Base-by-base conservation (phyloP, 2,329 filamentous ascomycete genomes). In the Cryphonectria naterciae region DNA sequence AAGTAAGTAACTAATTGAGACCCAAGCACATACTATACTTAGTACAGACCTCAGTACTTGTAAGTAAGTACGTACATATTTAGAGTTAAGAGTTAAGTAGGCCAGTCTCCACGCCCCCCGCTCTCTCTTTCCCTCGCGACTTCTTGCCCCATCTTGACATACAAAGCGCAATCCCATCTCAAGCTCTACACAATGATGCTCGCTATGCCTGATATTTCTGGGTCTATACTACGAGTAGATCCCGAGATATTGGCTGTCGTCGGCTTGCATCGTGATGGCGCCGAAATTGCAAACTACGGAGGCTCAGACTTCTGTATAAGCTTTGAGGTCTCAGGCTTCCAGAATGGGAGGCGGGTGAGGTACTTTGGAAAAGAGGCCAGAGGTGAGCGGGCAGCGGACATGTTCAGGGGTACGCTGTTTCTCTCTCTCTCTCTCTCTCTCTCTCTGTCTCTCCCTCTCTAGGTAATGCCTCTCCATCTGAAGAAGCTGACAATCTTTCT, bases 341-440 rank as follows among this genome's bases (percentile, higher is more conserved):
- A 74, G 22, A 71, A 76, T 1, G 75, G 71, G 35, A 61, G 72
- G 56, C 70, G 71, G 19, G 68, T 73, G n/a, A 72, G 70, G 28
- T 94, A 87, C 76, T 95, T 95, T 78, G 87, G 95, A 80, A 95
- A 95, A 80, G 93, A 86, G 0, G 91, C 89, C 0, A 81, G 79
- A 5, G 91, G 90, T 0, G 77, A 81, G 2, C 85, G 87, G 25
- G 87, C 91, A 0, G 86, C 88, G 63, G 74, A 85, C 49, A 95
- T 95, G 92, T 94, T 95, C 77, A 82, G 84, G 80, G 92, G 90
- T 64, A 64, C 25, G 22, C 8, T 49, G 22, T n/a, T 8, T 4
- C 22, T n/a, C 22, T n/a, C 19, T 46, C 19, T 46, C 19, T 46
- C 17, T 46, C 43, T 19, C 43, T 19, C 43, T 19, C 19, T 19